Base-by-base conservation (phyloP, 805 yeast species). In the Pichia deserticola region DNA sequence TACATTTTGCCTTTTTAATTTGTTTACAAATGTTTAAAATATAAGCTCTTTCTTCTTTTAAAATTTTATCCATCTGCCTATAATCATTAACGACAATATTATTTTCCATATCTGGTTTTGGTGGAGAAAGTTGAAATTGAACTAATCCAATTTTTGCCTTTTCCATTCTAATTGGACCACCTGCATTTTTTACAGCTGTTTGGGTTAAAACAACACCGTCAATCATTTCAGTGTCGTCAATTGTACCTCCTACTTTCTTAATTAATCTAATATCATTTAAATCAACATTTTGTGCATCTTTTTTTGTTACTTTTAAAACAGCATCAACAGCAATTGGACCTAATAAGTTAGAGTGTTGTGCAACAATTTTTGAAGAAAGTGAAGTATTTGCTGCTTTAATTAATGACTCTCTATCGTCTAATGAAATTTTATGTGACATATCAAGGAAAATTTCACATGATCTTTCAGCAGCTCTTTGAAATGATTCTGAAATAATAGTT, bases 11-110 rank as follows among this genome's bases (percentile, higher is more conserved):
- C 76, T 93, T 93, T 66, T 95, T 93, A 71, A 93, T 89, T 66
- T 88, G 89, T 70, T 93, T 93, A 75, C 97, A 90, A 65, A 93
- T 86, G 67, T 92, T 92, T 65, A 93, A 78, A 63, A 93, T 73
- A 66, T 93, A 93, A 32, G 96, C 93, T 66, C 99, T 84, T 75
- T 93, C 99, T 71, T 93, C 99, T 65, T 95, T 93, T 65, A 93
- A 76, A 59, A 93, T 93, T 73, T 92, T 93, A 70, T 93, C 99
- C 99, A 93, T 93, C 71, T 93, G 99, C 70, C 99, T 81, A 74
- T 93, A 93, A 69, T 93, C 99, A 64, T 87, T 93, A 49, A 93
- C 98, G 51, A 93, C 96, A 45, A 93, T 92, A 65, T 90, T 92
- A 69, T 93, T 93, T 72, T 93, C 99, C 85, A 95, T 85, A 64